Conservation (phyloP, 495 filamentous ascomycete genomes). For the Penicillium desertorum region DNA sequence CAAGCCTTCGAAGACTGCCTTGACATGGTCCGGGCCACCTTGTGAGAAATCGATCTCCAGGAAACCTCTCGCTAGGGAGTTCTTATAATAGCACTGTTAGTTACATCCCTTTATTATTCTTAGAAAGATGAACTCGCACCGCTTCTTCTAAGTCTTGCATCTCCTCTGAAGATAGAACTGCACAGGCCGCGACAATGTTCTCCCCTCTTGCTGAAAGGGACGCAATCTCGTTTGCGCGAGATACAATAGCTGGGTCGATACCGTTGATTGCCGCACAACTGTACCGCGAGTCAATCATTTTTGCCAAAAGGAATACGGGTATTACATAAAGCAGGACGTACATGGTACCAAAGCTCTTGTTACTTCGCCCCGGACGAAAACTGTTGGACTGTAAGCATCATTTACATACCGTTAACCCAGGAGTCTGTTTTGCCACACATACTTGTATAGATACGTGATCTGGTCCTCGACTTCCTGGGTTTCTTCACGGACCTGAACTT, state of each 20-base stretch:
- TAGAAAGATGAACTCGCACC: constrained; percentile 31
- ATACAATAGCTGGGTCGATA: constrained; percentile 66
- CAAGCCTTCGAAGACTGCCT: constrained; percentile 25
- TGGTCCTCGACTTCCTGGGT: constrained; percentile 64
- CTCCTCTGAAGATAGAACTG: constrained; percentile 59
- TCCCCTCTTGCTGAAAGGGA: constrained; percentile 68
- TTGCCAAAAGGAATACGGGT: neutral
- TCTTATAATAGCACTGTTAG: constrained; percentile 23
- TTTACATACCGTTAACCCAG: neutral
- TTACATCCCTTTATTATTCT: neutral
- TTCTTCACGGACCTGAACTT: constrained; percentile 67
- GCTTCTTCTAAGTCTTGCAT: constrained; percentile 61
- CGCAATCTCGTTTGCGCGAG: constrained; percentile 74
- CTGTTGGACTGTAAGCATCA: constrained; percentile 28
- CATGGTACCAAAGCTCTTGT: constrained; percentile 79
- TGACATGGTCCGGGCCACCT: constrained; percentile 10
- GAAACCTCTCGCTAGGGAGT: constrained; percentile 37
- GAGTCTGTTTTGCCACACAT: constrained; percentile 20
- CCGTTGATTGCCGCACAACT: constrained; percentile 83
- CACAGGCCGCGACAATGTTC: constrained; percentile 70
- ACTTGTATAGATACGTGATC: constrained; percentile 86
- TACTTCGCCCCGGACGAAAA: constrained; percentile 65
- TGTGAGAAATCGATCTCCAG: constrained; percentile 31
- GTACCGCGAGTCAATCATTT: neutral
- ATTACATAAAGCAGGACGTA: constrained; percentile 24